Base-by-base conservation (phyloP, 306 rosid species). In the Boehmeria nivea region DNA sequence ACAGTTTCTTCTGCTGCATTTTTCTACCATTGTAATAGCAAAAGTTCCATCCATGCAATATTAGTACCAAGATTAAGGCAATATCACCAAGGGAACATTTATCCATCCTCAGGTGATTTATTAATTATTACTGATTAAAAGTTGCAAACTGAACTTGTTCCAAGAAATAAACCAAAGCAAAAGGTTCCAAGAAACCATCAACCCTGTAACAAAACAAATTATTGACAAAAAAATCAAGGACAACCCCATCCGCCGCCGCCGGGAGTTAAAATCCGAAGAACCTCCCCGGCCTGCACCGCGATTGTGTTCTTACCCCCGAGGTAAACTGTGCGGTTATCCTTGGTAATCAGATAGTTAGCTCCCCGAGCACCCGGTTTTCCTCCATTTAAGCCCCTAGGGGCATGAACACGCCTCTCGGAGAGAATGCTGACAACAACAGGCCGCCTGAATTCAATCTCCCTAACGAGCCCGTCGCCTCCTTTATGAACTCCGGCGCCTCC, bases 231-330 rank as follows among this genome's bases (percentile, higher is more conserved):
- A 17, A 26, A 70, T 67, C 47, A 68, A 43, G 45, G 20, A 63
- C 75, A 78, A 46, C 97, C 97, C 84, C 94, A 86, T 71, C 94
- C 95, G 22, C 95, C 97, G 42, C 97, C 98, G 57, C 95, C 98
- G 37, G 98, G 98, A 56, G 94, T 90, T 59, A 80, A 76, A 61
- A 90, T 84, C 78, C 78, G 91, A 58, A 90, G 82, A 72, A 67
- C 77, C 65, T 90, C 95, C 46, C 98, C 95, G 0, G 95, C 79
- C 61, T 70, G 76, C 65, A 78, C 86, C 45, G 60, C 66, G 43
- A 84, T 73, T 4, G 89, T 69, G 60, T 87, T 90, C 77, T 90
- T 90, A 33, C 98, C 98, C 7, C 98, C 95, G 8, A 90, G 85
- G 70, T 82, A 74, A 59, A 90, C 75, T 65, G 53, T 80, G 19